Percentiles rank a stretch among this genome's conserved stretches.
These are phyloP conservation scores for Paratinospora sagittata DNA, from an alignment of 164 flowering plant genomes.

Conservation along the genomic window DNA sequence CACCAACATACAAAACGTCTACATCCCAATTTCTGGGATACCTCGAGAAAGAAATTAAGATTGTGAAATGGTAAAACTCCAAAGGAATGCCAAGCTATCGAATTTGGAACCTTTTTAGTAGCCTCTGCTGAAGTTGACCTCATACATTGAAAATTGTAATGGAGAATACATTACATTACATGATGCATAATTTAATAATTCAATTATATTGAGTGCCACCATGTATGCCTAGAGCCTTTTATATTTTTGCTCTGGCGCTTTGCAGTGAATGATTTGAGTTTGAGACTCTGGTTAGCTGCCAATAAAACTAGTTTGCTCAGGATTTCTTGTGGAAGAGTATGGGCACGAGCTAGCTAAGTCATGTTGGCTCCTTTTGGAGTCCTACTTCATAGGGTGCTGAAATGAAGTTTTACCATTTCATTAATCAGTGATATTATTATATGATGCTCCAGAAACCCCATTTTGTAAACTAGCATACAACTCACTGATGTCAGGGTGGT, in stretches of 20 bases:
- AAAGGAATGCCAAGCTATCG: neutral
- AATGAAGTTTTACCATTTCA: neutral
- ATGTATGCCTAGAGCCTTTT: neutral
- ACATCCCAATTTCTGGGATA: neutral
- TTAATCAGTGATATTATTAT: neutral
- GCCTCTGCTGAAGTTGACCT: neutral
- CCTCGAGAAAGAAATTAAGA: neutral
- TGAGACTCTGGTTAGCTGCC: neutral
- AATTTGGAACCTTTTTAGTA: neutral
- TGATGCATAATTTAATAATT: neutral
- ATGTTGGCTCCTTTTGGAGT: neutral
- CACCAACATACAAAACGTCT: neutral
- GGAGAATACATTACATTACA: neutral
- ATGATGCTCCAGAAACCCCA: slow-evolving; percentile 2
- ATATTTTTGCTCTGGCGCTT: neutral
- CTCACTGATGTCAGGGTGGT: slow-evolving; percentile 61
- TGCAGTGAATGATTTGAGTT: neutral
- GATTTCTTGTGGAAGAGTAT: neutral
- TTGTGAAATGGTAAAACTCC: neutral
- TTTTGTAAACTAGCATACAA: slow-evolving; percentile 1
- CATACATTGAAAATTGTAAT: neutral
- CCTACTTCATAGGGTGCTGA: neutral
- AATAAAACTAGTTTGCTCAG: slow-evolving; percentile 2
- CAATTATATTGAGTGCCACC: neutral
- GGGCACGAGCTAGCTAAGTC: neutral